Base-by-base conservation (phyloP, 1,284 basidiomycete species). In the Cerrena zonata region DNA sequence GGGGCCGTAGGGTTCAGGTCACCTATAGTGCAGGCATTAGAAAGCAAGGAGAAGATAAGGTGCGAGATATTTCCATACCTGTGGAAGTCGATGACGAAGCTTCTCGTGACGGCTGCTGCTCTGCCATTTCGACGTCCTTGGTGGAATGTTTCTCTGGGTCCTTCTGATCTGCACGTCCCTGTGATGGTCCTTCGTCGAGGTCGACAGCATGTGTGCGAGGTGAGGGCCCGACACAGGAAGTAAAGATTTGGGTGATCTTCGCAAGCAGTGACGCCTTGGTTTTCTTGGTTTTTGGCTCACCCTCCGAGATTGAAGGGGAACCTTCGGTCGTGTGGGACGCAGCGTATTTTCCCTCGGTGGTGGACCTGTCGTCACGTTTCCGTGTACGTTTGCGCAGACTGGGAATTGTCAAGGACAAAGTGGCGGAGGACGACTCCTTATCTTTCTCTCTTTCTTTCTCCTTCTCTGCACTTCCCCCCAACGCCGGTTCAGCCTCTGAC, bases 151-250 rank as follows among this genome's bases (percentile, higher is more conserved):
- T 69, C 56, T 70, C 68, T 22, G 39, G 7, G 39, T 40, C 39
- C 39, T 56, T 58, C 30, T 50, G 39, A 19, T 60, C 61, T 24
- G 58, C 56, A 13, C 58, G 45, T 26, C 49, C 18, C 23, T 21
- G 55, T 13, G 61, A 55, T 30, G 56, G 58, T 24, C 60, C 61
- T 53, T 60, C 63, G 43, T 62, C 61, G 48, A 64, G 52, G 51
- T 69, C 69, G 46, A 71, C 55, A 52, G 59, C 61, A 53, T 74
- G 74, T 39, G 74, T 59, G 54, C 66, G 64, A 26, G 65, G 66
- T 37, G 64, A 68, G 25, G 74, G 66, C 18, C 65, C 61, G 47
- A 76, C 64, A 53, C 77, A 80, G 37, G 77, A 75, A 30, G 76
- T 69, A 53, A 78, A 70, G 52, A 72, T 69, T 52, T 67, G 69